Conservation (phyloP, 768 basidiomycete species). For the Podaxis sp. region DNA sequence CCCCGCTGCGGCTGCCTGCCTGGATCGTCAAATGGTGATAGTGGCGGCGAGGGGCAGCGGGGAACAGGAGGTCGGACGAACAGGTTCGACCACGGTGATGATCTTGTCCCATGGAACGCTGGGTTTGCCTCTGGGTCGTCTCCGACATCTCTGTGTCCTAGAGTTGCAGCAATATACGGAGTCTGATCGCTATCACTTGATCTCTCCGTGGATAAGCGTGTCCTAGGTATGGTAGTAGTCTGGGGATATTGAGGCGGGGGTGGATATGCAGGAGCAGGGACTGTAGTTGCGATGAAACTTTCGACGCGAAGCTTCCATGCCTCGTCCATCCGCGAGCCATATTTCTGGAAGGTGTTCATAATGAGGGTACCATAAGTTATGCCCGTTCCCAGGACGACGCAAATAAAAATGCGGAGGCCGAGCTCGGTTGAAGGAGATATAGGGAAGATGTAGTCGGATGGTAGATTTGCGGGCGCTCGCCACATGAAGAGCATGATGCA, state of each 20-base stretch:
- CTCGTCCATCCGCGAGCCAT: slow-evolving; percentile 33
- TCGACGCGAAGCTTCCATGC: slow-evolving; percentile 21
- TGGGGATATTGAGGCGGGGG: not conserved
- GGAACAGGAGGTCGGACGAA: not conserved
- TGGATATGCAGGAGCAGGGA: not conserved
- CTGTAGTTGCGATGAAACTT: slow-evolving; percentile 6
- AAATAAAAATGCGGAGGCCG: slow-evolving; percentile 44
- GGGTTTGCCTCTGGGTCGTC: not conserved
- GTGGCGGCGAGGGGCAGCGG: not conserved
- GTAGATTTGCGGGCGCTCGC: slow-evolving; percentile 48
- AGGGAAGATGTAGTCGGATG: slow-evolving; percentile 42
- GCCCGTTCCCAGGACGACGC: slow-evolving; percentile 45
- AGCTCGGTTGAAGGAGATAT: slow-evolving; percentile 45
- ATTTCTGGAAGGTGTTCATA: slow-evolving; percentile 45
- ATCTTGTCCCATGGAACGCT: too few species aligned
- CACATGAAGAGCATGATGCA: slow-evolving; percentile 61
- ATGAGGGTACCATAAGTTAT: slow-evolving; percentile 49
- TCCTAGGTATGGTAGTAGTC: not conserved
- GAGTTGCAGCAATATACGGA: not conserved
- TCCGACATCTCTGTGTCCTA: not conserved
- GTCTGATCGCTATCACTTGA: not conserved
- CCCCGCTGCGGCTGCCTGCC: not conserved
- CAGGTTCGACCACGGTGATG: not conserved
- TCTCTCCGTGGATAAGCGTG: not conserved
- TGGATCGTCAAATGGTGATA: not conserved